Evolutionary conservation across 768 basidiomycete genomes (phyloP).

Genomic region (Coprinopsis strossmayeri): DNA sequence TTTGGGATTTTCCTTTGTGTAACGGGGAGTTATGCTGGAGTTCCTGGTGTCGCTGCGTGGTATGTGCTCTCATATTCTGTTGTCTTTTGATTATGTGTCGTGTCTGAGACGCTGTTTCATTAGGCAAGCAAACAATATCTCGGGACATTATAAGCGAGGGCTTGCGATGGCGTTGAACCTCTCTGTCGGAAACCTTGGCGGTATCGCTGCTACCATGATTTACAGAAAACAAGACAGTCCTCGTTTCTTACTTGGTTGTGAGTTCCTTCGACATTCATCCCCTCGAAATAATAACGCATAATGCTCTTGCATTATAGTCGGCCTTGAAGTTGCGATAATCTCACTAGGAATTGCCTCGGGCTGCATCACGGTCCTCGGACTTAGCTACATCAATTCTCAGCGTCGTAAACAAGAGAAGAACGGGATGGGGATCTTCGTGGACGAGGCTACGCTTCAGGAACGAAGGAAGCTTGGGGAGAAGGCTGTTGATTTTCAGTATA

Average conservation of each 20-base stretch:
- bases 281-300: not conserved
- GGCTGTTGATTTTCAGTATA: constrained; percentile 60
- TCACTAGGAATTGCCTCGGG: constrained; percentile 53
- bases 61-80: no score
- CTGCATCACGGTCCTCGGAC: constrained; percentile 41
- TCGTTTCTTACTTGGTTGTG: constrained; percentile 57
- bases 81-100: not conserved
- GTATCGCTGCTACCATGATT: constrained; percentile 58
- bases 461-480: constrained; percentile 46
- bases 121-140: constrained; percentile 62
- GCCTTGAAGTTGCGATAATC: constrained; percentile 60
- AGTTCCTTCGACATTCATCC: constrained; percentile 18
- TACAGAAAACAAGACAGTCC: constrained; percentile 55
- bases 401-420: constrained; percentile 31
- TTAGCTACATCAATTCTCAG: constrained; percentile 48
- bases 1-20: constrained; percentile 69
- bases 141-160: constrained; percentile 66
- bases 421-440: constrained; percentile 21
- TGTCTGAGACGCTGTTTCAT: no score
- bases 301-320: constrained; percentile 33
- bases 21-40: constrained; percentile 51
- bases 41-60: constrained; percentile 62
- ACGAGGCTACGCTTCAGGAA: constrained; percentile 30
- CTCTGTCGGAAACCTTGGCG: constrained; percentile 59
- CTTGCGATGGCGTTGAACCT: constrained; percentile 66